A percentile compares a stretch with the other conserved stretches of the same genome.
These are phyloP conservation scores for Gonapodya prolifera DNA, from an alignment of 192 early-diverging fungal genomes.

Conservation along the genomic window DNA sequence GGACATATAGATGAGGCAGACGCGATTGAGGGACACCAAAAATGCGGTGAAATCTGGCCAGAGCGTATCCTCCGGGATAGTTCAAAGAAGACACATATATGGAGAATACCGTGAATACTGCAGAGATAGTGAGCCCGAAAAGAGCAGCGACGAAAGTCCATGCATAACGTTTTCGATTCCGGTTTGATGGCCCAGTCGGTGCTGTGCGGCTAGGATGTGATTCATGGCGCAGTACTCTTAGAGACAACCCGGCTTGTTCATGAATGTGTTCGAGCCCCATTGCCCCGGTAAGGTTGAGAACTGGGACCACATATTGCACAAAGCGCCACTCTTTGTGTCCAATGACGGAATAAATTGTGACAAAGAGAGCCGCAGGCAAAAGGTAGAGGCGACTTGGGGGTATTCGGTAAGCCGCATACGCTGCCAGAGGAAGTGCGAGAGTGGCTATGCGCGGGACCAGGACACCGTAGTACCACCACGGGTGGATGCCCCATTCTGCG, in stretches of 20 bases:
- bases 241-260: slow-evolving; percentile 12
- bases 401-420: slow-evolving; percentile 31
- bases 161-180: not conserved
- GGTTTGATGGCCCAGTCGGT: not conserved
- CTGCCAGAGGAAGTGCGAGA: slow-evolving; percentile 51
- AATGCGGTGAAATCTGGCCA: slow-evolving; percentile 46
- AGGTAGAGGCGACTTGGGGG: slow-evolving; percentile 33
- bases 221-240: not conserved
- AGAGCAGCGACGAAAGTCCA: slow-evolving; percentile 16
- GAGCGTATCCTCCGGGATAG: slow-evolving; percentile 80
- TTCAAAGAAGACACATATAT: slow-evolving; percentile 51
- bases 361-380: slow-evolving; percentile 37
- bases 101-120: slow-evolving; percentile 9
- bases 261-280: slow-evolving; percentile 28
- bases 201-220: not conserved
- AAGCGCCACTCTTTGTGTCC: slow-evolving; percentile 96
- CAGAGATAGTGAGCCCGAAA: slow-evolving; percentile 15
- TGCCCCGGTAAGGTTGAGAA: slow-evolving; percentile 63
- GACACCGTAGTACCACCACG: slow-evolving; percentile 60
- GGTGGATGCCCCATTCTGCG: slow-evolving; percentile 56
- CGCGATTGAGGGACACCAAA: slow-evolving; percentile 1
- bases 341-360: slow-evolving; percentile 52
- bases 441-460: slow-evolving; percentile 68
- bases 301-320: slow-evolving; percentile 69
- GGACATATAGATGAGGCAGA: slow-evolving; percentile 16